These are phyloP conservation scores for Didymella sp. DNA, from an alignment of 2,329 filamentous ascomycete species.

Conservation along the genomic window DNA sequence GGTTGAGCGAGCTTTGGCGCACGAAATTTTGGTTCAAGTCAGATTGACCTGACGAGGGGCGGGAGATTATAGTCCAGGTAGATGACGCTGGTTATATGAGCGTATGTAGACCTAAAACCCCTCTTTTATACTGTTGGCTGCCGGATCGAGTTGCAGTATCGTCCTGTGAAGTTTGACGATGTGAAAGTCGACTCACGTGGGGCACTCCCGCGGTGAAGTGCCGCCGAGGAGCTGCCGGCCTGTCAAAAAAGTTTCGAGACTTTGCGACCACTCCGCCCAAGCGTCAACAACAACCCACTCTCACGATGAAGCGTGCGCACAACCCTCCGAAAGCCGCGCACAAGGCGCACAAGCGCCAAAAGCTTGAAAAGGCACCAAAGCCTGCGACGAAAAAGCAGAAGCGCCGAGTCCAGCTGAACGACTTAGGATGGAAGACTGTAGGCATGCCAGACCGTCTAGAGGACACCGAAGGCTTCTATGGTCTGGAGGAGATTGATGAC, in stretches of 20 bases:
- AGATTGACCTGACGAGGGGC: neutral
- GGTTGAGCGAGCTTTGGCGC: neutral
- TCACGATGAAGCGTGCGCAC: slow-evolving; percentile 49
- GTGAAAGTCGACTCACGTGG: slow-evolving; percentile 30
- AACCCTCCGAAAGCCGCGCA: slow-evolving; percentile 47
- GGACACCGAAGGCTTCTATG: slow-evolving; percentile 93
- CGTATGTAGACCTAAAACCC: neutral
- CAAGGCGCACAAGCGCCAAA: slow-evolving; percentile 55
- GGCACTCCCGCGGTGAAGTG: slow-evolving; percentile 24
- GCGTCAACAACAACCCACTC: slow-evolving; percentile 3
- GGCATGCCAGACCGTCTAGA: slow-evolving; percentile 76
- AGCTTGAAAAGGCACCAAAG: slow-evolving; percentile 39
- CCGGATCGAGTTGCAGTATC: neutral
- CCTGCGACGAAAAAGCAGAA: slow-evolving; percentile 31
- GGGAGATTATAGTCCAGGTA: neutral
- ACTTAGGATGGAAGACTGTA: slow-evolving; percentile 69
- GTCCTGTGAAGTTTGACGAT: neutral
- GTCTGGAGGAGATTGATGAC: slow-evolving; percentile 88
- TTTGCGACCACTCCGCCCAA: neutral
- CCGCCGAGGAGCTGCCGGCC: slow-evolving; percentile 38
- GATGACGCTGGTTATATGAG: neutral
- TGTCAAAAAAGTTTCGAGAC: slow-evolving; percentile 30
- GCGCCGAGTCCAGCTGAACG: slow-evolving; percentile 54
- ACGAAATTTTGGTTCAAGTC: neutral
- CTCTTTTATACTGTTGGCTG: neutral